Conservation (phyloP, 345 rosid genomes). For the Populus simonii region DNA sequence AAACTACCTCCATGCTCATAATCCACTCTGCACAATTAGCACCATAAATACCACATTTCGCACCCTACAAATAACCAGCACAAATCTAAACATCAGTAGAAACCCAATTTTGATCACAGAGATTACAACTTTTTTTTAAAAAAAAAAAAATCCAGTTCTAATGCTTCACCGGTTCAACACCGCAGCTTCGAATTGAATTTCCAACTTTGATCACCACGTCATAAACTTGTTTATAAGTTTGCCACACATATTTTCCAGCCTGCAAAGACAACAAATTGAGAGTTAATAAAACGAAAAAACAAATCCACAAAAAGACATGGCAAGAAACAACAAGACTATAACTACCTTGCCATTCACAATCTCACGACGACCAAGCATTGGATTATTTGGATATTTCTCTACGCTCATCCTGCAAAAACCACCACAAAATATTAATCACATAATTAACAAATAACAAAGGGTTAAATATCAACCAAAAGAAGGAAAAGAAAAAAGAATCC, state of each 20-base stretch:
- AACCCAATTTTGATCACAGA: not conserved
- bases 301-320: not conserved
- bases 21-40: conserved; percentile 89
- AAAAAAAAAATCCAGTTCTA: not conserved
- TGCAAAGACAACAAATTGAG: conserved; percentile 23
- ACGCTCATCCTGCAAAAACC: conserved; percentile 56
- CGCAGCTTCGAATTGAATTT: conserved; percentile 74
- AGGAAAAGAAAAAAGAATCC: not conserved
- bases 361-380: conserved; percentile 86
- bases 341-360: conserved; percentile 71
- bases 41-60: conserved; percentile 90
- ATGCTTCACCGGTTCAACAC: conserved; percentile 63
- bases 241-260: conserved; percentile 91
- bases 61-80: conserved; percentile 47
- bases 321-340: not conserved
- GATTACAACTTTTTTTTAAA: not conserved
- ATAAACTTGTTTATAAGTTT: conserved; percentile 72
- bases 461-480: not conserved
- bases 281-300: not conserved
- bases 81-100: not conserved
- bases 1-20: conserved; percentile 91
- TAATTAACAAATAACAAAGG: not conserved
- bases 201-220: conserved; percentile 80
- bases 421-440: conserved; percentile 1
- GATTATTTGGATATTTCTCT: conserved; percentile 68